These are phyloP conservation scores for Blastocystis sp. DNA, from an alignment of 352 stramenopile species.

Conservation along the genomic window DNA sequence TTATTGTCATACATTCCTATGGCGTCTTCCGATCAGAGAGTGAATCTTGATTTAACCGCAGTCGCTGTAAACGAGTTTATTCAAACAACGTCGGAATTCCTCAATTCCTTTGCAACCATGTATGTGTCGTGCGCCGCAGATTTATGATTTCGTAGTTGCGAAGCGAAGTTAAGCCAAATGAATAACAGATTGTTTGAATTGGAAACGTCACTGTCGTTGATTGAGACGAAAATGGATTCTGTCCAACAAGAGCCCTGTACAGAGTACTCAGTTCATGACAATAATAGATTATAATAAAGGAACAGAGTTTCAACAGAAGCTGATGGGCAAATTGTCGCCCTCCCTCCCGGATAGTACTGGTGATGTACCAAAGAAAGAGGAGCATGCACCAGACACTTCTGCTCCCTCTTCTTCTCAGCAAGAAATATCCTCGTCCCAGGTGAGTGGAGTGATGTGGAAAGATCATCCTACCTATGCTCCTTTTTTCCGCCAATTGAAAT, in stretches of 20 bases:
- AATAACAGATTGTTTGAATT: conserved; percentile 35
- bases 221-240: conserved; percentile 17
- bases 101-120: conserved; percentile 3
- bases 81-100: neutral
- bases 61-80: conserved; percentile 48
- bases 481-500: neutral
- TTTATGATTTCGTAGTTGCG: neutral
- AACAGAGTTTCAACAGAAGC: conserved; percentile 22
- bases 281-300: neutral
- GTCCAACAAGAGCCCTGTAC: conserved; percentile 7
- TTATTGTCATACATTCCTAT: neutral
- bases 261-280: neutral
- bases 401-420: neutral
- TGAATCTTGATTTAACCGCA: neutral
- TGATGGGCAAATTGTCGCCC: neutral
- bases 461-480: neutral
- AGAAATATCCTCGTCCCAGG: neutral
- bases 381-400: neutral
- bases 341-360: neutral
- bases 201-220: neutral
- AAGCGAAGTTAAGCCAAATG: conserved; percentile 25
- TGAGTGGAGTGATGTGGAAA: neutral
- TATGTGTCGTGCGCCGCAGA: neutral
- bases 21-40: neutral
- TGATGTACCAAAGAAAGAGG: neutral